Evolutionary conservation across 257 asterid species (phyloP), one percentile per base, ranked within the genome.

Genomic region (Jasminum sambac): DNA sequence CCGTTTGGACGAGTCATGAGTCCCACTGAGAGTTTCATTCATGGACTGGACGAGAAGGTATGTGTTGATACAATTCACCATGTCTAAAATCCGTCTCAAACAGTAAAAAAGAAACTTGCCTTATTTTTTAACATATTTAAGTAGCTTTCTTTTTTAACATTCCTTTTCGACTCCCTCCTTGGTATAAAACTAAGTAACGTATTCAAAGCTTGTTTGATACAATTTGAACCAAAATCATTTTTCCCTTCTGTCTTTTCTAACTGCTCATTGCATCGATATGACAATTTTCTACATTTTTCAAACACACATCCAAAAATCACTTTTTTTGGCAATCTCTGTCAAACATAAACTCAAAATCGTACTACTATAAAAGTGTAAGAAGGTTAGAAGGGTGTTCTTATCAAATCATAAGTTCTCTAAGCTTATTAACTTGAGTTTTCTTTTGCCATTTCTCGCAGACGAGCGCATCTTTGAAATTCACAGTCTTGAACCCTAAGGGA

Each of bases 1-100:
- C 98, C 98, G 43, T 92, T 92, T 69, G 96, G 98, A 72, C 85
- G 96, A 79, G 93, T 90, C 46, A 83, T 92, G 96, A 88, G 96
- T 73, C 80, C 96, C 75, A 84, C 96, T 0, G 97, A 92, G 71
- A 83, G 87, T 82, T 88, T 86, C 73, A 84, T 92, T 73, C 96
- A 90, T 3, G 92, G 92, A 62, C 89, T 92, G 59, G 98, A 92
- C 77, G 96, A 92, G 72, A 92, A 92, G 96, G 98, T 92, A 76
- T 19, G 23, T 24, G 41, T 25, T 13, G 2, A 63, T 60, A 37
- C 16, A 37, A 70, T 61, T 41, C 52, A 34, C 36, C 78, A 42
- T 48, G 13, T 25, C 16, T 3, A 2, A 13, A 48, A 13, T 34
- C 58, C 11, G 5, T 52, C 19, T 52, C 61, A 9, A 21, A 8